Base-by-base conservation (phyloP, 78 protist genomes). In the Tieghemostelium lacteum region DNA sequence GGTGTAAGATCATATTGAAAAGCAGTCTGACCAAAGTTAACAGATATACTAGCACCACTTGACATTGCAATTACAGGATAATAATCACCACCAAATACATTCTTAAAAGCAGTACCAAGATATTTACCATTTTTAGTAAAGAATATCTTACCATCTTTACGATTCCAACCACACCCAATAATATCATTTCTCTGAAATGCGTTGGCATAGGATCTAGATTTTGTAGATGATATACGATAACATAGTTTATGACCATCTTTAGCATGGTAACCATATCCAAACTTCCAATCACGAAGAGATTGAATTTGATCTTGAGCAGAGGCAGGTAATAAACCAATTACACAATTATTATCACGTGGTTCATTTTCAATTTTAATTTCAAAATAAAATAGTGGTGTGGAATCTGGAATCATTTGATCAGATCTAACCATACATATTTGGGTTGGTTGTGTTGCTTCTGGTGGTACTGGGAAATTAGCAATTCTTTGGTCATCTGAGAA, bases 41-140 rank as follows among this genome's bases (percentile, higher is more conserved):
- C 86, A 39, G 69, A 36, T 26, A 91, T 34, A 14, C 78, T 60
- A 16, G 58, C 86, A 49, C 76, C 71, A 1, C 60, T 3, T 24
- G 50, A 58, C 29, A 91, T 42, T 7, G 72, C 77, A 5, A 77
- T 85, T 0, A 70, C 83, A 3, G 95, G 95, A 61, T 55, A 66
- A 45, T 40, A 92, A 50, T 66, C 89, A 2, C 95, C 95, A 28
- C 22, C 19, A 40, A 72, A 22, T 3, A 83, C 86, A 69, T 92
- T 92, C 39, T 85, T 92, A 45, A 75, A 76, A 16, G 95, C 95
- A 7, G 85, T 66, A 14, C 92, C 92, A 26, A 92, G 55, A 39
- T 92, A 83, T 45, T 83, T 83, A 19, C 95, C 95, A 39, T 85
- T 85, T 57, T 85, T 83, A 29, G 95, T 92, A 34, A 73, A 92